Evolutionary conservation across 371 early-diverging fungal genomes (phyloP).

Genomic region (Polyrhizophydium stewartii): DNA sequence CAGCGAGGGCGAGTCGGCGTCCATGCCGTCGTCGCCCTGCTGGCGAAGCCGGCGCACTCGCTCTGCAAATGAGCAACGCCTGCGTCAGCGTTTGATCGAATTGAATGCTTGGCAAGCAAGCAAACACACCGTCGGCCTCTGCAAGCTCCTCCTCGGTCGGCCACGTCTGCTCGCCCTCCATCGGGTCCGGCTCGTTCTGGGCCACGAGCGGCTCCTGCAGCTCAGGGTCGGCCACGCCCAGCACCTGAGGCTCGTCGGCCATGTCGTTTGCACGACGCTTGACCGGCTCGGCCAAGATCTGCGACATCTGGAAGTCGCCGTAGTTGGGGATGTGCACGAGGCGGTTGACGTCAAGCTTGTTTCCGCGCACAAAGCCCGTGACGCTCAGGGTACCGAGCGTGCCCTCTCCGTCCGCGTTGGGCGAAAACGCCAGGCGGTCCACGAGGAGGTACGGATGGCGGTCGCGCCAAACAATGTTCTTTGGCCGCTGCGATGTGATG

Average conservation of each 20-base stretch:
- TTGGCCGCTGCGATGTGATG: conserved; percentile 60
- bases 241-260: conserved; percentile 41
- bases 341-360: conserved; percentile 79
- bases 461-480: conserved; percentile 82
- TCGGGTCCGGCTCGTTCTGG: conserved; percentile 83
- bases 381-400: conserved; percentile 64
- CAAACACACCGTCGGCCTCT: conserved; percentile 60
- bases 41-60: not conserved
- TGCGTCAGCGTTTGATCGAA: conserved; percentile 3
- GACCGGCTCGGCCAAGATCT: conserved; percentile 2
- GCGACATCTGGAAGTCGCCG: conserved; percentile 87
- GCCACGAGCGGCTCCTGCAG: conserved; percentile 66
- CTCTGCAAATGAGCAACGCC: not conserved
- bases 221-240: conserved; percentile 61
- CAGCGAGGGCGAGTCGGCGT: not conserved
- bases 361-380: conserved; percentile 75
- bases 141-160: conserved; percentile 91
- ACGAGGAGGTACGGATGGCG: conserved; percentile 82
- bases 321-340: conserved; percentile 84
- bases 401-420: conserved; percentile 21
- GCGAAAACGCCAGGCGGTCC: conserved; percentile 64
- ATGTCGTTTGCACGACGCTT: not conserved
- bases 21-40: not conserved
- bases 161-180: conserved; percentile 96
- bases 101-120: conserved; percentile 5